Conservation (phyloP, 1,139 yeast genomes). For the Debaryomycetaceae sp. region DNA sequence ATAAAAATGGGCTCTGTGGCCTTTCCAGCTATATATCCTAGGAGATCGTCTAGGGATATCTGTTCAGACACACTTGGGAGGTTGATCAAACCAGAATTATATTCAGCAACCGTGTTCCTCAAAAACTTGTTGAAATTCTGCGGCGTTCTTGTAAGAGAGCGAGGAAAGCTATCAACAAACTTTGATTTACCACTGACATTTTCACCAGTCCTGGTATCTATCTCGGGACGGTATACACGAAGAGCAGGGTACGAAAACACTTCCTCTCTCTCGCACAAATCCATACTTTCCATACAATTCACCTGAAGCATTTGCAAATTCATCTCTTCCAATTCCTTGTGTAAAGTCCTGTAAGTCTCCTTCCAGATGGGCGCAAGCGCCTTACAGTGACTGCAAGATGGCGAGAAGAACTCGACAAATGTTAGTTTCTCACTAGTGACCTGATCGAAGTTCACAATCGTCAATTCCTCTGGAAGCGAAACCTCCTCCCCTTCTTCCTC, state of each 20-base stretch:
- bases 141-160: conserved; percentile 38
- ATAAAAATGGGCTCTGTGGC: conserved; percentile 48
- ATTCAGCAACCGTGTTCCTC: conserved; percentile 48
- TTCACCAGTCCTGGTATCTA: conserved; percentile 24
- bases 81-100: conserved; percentile 32
- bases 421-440: conserved; percentile 46
- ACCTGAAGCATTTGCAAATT: conserved; percentile 63
- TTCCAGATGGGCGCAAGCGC: conserved; percentile 65
- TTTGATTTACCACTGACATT: conserved; percentile 26
- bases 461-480: conserved; percentile 24
- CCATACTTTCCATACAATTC: conserved; percentile 70
- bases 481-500: conserved; percentile 2
- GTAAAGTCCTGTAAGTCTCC: conserved; percentile 45
- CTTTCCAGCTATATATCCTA: conserved; percentile 47
- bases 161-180: conserved; percentile 46
- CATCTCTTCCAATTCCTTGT: conserved; percentile 31
- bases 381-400: conserved; percentile 69
- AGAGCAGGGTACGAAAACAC: conserved; percentile 56
- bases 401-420: conserved; percentile 64
- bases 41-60: conserved; percentile 28
- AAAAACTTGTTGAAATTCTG: conserved; percentile 52
- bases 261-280: conserved; percentile 61
- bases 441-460: conserved; percentile 38
- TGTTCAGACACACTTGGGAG: conserved; percentile 37
- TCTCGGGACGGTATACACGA: conserved; percentile 56